Percentiles rank a stretch among this genome's conserved stretches.
These are phyloP conservation scores for Gloeopeniophorella convolvens DNA, from an alignment of 768 basidiomycete genomes.

Conservation along the genomic window DNA sequence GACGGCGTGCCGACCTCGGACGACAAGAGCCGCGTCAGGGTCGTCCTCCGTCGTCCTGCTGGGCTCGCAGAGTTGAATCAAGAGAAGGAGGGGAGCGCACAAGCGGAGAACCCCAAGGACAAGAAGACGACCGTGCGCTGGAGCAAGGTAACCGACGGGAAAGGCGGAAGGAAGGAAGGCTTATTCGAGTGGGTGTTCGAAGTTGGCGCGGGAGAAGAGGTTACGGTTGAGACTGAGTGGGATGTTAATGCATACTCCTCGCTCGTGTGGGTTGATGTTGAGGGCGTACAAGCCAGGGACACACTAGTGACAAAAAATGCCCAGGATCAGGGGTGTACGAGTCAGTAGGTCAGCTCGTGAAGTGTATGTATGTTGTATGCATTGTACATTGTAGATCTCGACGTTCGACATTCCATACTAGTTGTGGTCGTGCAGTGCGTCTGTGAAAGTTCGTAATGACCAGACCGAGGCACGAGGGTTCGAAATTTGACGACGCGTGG, in stretches of 20 bases:
- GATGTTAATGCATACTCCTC: slow-evolving; percentile 42
- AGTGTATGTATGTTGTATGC: no score
- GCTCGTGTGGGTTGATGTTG: slow-evolving; percentile 23
- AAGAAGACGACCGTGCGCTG: slow-evolving; percentile 29
- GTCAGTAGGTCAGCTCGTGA: no score
- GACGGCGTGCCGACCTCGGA: slow-evolving; percentile 39
- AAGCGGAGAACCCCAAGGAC: slow-evolving; percentile 2
- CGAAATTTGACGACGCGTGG: no score
- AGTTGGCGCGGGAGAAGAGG: slow-evolving; percentile 37
- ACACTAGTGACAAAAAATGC: no score
- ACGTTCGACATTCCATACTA: no score
- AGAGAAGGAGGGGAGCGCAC: slow-evolving; percentile 29
- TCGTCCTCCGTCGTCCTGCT: slow-evolving; percentile 41
- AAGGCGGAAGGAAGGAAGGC: slow-evolving; percentile 49
- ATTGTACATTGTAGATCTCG: no score
- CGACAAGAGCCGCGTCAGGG: slow-evolving; percentile 35
- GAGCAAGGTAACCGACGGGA: slow-evolving; percentile 35
- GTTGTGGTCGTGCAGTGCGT: no score
- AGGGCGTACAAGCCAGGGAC: slow-evolving; percentile 9
- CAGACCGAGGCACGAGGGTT: no score
- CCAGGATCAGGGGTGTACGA: no score
- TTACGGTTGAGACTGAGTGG: slow-evolving; percentile 43
- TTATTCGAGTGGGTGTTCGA: slow-evolving; percentile 48
- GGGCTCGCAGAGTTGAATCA: slow-evolving; percentile 41
- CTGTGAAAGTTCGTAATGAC: no score